Base-by-base conservation (phyloP, 306 rosid genomes). In the Betula pendula region DNA sequence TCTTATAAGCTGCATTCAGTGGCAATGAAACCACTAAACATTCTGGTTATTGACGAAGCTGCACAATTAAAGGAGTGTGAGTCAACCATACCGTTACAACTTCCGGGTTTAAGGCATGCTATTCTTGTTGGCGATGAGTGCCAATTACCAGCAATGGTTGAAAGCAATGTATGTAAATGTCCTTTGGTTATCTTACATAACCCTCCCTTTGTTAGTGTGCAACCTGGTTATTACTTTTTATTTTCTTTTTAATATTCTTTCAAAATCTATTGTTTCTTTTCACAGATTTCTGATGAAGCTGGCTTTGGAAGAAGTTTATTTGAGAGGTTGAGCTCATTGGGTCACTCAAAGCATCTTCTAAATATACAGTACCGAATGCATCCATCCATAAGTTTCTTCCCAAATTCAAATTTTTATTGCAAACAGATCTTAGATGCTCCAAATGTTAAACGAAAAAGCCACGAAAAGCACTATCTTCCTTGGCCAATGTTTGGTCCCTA, bases 21-120 rank as follows among this genome's bases (percentile, higher is more conserved):
- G 74, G 17, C 0, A 40, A 88, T 87, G 78, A 14, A 74, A 20
- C 91, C 96, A 6, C 76, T 87, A 15, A 48, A 74, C 6, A 17
- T 89, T 77, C 79, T 92, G 67, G 89, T 90, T 25, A 86, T 92
- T 75, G 97, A 92, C 60, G 97, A 93, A 88, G 97, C 96, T 48
- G 94, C 96, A 27, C 96, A 90, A 27, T 38, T 93, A 59, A 90
- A 79, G 72, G 97, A 90, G 82, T 90, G 96, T 10, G 97, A 93
- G 73, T 93, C 96, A 40, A 19, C 78, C 29, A 93, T 90, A 68
- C 90, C 96, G 55, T 70, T 93, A 15, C 96, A 79, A 53, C 88
- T 93, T 81, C 87, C 78, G 0, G 79, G 77, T 53, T 60, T 90
- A 65, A 81, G 75, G 71, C 93, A 85, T 75, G 96, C 79, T 16